phyloP scores from a whole-genome alignment of 1,284 basidiomycete species.

The Melampsora americana region DNA sequence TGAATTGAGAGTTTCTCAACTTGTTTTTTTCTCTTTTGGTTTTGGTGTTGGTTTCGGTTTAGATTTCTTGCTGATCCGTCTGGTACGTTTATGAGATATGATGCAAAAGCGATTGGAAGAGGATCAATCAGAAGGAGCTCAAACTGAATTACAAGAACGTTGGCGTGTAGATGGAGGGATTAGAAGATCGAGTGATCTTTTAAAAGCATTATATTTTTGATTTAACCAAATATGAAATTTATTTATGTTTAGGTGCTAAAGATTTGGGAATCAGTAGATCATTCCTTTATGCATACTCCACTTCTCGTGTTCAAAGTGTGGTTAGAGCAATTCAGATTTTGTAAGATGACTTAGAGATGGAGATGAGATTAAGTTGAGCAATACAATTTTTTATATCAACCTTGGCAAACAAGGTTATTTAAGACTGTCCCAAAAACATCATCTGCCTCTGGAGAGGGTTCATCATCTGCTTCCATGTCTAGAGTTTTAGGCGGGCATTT shows the following conservation, averaged over 20 bases:
- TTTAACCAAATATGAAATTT: too few relatives aligned
- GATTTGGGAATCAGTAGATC: conserved; percentile 77
- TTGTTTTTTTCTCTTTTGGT: too few relatives aligned
- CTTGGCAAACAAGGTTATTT: too few relatives aligned
- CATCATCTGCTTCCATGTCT: too few relatives aligned
- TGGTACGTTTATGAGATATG: conserved; percentile 95
- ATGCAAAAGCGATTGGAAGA: conserved; percentile 97
- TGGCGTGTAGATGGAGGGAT: conserved; percentile 95
- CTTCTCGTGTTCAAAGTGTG: conserved; percentile 73
- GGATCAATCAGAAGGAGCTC: conserved; percentile 97
- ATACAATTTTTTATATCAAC: background rate
- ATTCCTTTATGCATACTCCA: conserved; percentile 73
- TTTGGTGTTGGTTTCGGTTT: conserved; percentile 45
- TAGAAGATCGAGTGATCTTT: conserved; percentile 69
- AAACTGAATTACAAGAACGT: conserved; percentile 93
- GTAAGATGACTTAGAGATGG: conserved; percentile 83
- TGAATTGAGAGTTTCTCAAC: too few relatives aligned
- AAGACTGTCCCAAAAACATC: too few relatives aligned
- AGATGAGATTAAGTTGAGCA: conserved; percentile 44
- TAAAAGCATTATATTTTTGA: conserved; percentile 94
- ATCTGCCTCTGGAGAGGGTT: too few relatives aligned
- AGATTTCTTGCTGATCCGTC: conserved; percentile 98
- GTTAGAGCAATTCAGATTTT: conserved; percentile 55
- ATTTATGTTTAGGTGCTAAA: conserved; percentile 82
- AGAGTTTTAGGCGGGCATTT: too few relatives aligned